Evolutionary conservation across 331 rosid genomes (phyloP), one percentile per base, ranked within the genome.

Genomic region (Malus hybrid): DNA sequence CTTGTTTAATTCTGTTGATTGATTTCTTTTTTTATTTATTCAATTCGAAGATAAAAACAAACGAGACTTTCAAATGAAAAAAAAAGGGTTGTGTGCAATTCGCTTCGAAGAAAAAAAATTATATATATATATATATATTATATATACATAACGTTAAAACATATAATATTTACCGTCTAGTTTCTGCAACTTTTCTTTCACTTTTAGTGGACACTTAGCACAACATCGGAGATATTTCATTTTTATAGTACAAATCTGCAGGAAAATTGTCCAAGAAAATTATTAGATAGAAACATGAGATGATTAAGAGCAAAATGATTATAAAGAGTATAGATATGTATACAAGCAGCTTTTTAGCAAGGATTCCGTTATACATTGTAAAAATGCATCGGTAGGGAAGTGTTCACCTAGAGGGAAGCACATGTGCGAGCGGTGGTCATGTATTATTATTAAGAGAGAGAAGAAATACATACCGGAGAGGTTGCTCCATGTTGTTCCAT

Each of bases 221-320:
- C 75, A 77, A 29, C 64, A 59, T 1, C 10, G 33, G 39, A 69
- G 57, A 42, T 42, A 42, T 42, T 69, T 71, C 52, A 67, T 44
- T 36, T 76, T 66, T 46, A 76, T 20, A 9, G 28, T 76, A 13
- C 65, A 76, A 55, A 67, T 76, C 80, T 76, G 68, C 50, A 29
- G 15, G 44, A 11, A 20, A 64, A 64, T 64, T 64, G 33, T 64
- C 15, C 50, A 29, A 7, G 44, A 11, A 20, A 64, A 64, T 10
- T 42, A 42, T 3, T 42, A 42, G 19, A 61, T 27, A 27, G 7
- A 62, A 62, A 13, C 15, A 27, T 13, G 34, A 62, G 31, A 31
- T 7, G 0, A 64, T 32, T 6, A 32, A 32, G 24, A 64, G 4
- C 10, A 32, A 18, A 11, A 64, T 7, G 24, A 64, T 62, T 5